Conservation (phyloP, 441 rosid genomes). For the Codiaeum variegatum region DNA sequence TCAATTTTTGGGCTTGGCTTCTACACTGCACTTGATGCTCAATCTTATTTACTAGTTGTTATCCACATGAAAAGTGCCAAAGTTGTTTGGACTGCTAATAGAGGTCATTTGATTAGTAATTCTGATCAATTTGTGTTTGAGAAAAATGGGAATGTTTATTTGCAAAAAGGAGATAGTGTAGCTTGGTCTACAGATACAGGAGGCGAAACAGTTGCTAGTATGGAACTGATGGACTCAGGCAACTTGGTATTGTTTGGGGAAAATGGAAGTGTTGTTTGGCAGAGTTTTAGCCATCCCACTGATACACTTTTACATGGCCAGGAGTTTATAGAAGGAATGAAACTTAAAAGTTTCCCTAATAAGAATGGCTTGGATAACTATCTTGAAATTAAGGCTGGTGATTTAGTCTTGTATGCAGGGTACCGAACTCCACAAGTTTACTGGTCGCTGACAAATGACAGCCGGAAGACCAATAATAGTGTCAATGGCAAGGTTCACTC, state of each 20-base stretch:
- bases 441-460: slow-evolving; percentile 60
- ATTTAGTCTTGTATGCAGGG: slow-evolving; percentile 56
- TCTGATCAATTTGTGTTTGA: slow-evolving; percentile 56
- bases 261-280: slow-evolving; percentile 44
- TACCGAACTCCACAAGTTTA: slow-evolving; percentile 66
- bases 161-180: slow-evolving; percentile 37
- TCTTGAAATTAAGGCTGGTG: slow-evolving; percentile 63
- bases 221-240: slow-evolving; percentile 74
- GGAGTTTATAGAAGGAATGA: slow-evolving; percentile 57
- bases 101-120: slow-evolving; percentile 43
- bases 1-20: slow-evolving; percentile 66
- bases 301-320: slow-evolving; percentile 62
- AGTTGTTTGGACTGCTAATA: slow-evolving; percentile 75
- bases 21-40: slow-evolving; percentile 35
- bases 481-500: slow-evolving; percentile 34
- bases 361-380: slow-evolving; percentile 39
- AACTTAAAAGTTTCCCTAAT: slow-evolving; percentile 42
- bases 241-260: slow-evolving; percentile 15
- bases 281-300: slow-evolving; percentile 73
- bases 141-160: slow-evolving; percentile 45
- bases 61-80: slow-evolving; percentile 36
- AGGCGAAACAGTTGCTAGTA: slow-evolving; percentile 43
- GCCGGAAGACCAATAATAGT: slow-evolving; percentile 36
- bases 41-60: slow-evolving; percentile 50
- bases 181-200: slow-evolving; percentile 51